Evolutionary conservation across 192 early-diverging fungal species (phyloP), one percentile per base, ranked within the genome.

Genomic region (Backusella morwellensis): DNA sequence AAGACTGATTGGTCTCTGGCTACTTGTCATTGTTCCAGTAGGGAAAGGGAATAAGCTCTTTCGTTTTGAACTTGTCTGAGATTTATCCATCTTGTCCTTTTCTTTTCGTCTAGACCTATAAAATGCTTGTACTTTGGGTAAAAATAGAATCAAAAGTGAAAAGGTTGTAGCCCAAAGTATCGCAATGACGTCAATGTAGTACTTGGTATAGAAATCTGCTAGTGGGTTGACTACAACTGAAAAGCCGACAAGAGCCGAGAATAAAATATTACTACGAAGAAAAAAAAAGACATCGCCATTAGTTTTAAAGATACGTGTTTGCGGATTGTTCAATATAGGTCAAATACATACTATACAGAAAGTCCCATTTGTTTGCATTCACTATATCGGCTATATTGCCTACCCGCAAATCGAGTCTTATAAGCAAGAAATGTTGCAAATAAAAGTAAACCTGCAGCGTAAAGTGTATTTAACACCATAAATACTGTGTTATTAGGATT

Each of bases 321-420:
- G 40, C 11, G 5, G 15, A 4, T 32, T 63, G 11, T 29, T 63
- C 26, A 23, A 38, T 36, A 71, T 9, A 34, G 12, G 70, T 17
- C 19, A 44, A 17, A n/a, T 14, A 84, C 85, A 83, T 83, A 86
- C 85, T 87, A 87, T 3, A 87, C 83, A 29, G 85, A 85, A 66
- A 85, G 81, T 15, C 83, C 86, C 47, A 87, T 87, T 50, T 87
- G 86, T 12, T 81, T 75, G 36, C 86, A 87, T 70, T 87, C 86
- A 38, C 83, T 87, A 67, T 87, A 87, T 12, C 73, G 73, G 35
- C 42, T 75, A 23, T 82, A 82, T 35, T 85, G 85, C 36, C 79
- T 77, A 15, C 83, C 83, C 0, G 84, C 86, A 7, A 84, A 74
- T 14, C 86, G 74, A 38, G 85, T 87, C 72, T 82, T 88, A 75